Evolutionary conservation across 1,139 yeast genomes (phyloP).

Genomic region (Kurtzmaniella quercitrusa): DNA sequence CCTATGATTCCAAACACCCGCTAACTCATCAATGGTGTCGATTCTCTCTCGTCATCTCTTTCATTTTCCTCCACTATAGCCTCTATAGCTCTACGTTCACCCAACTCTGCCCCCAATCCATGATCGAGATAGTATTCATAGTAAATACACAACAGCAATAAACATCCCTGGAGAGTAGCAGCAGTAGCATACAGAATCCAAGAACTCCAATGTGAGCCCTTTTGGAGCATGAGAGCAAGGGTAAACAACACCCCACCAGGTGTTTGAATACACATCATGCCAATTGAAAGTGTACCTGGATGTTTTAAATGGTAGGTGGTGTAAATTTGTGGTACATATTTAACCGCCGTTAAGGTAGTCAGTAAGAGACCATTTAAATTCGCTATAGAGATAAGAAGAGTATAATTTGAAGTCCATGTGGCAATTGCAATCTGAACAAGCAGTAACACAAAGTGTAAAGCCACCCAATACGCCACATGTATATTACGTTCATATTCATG

Average conservation of each 20-base stretch:
- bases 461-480: slow-evolving; percentile 36
- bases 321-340: slow-evolving; percentile 75
- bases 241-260: slow-evolving; percentile 89
- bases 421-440: slow-evolving; percentile 30
- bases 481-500: slow-evolving; percentile 41
- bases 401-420: slow-evolving; percentile 15
- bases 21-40: not conserved
- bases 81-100: slow-evolving; percentile 31
- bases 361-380: slow-evolving; percentile 60
- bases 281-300: slow-evolving; percentile 75
- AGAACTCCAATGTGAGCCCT: slow-evolving; percentile 82
- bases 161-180: slow-evolving; percentile 56
- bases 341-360: slow-evolving; percentile 58
- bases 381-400: slow-evolving; percentile 41
- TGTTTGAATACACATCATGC: slow-evolving; percentile 84
- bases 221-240: slow-evolving; percentile 60
- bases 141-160: slow-evolving; percentile 34
- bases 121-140: slow-evolving; percentile 30
- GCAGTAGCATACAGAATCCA: slow-evolving; percentile 81
- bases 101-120: slow-evolving; percentile 24
- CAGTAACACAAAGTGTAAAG: slow-evolving; percentile 32
- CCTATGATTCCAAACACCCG: not conserved
- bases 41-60: slow-evolving; percentile 1
- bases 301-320: slow-evolving; percentile 69
- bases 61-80: slow-evolving; percentile 27